A percentile compares a stretch with the other conserved stretches of the same genome.
These are phyloP conservation scores for Fusarium temperatum DNA, from an alignment of 2,329 filamentous ascomycete genomes.

Conservation along the genomic window DNA sequence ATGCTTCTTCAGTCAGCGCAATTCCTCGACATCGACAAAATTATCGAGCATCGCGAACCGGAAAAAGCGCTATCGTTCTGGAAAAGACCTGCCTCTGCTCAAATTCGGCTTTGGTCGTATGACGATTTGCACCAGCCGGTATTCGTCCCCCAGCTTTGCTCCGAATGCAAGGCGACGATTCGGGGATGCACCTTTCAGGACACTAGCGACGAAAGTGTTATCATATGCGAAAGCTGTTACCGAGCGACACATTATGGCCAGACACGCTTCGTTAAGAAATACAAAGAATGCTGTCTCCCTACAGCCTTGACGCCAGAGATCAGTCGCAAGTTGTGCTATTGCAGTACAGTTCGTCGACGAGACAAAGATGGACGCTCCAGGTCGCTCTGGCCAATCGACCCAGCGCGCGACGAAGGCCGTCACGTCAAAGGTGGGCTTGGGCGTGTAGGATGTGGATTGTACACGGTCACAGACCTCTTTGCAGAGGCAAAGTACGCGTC, in stretches of 20 bases:
- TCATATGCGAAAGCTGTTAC: constrained; percentile 50
- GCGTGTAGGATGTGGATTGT: constrained; percentile 3
- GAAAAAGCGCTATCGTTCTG: constrained; percentile 35
- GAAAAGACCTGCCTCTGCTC: constrained; percentile 39
- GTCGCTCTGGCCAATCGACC: constrained; percentile 32
- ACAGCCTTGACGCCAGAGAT: constrained; percentile 37
- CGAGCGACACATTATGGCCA: constrained; percentile 41
- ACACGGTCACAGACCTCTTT: constrained; percentile 20
- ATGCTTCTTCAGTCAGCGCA: constrained; percentile 46
- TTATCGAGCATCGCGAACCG: constrained; percentile 47
- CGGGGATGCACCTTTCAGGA: constrained; percentile 42
- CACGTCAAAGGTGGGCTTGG: constrained; percentile 22
- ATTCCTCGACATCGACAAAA: constrained; percentile 51
- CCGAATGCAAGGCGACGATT: constrained; percentile 24
- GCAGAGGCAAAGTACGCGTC: constrained; percentile 40
- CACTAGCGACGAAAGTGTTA: not conserved
- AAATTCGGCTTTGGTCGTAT: constrained; percentile 31
- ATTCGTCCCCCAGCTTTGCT: constrained; percentile 33
- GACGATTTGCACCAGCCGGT: constrained; percentile 17
- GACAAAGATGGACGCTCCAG: constrained; percentile 25
- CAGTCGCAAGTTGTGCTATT: constrained; percentile 42
- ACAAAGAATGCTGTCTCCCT: constrained; percentile 47
- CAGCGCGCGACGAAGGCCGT: not conserved
- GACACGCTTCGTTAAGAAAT: constrained; percentile 42
- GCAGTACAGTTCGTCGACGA: constrained; percentile 23